These are phyloP conservation scores for Tricholoma bakamatsutake DNA, from an alignment of 768 basidiomycete genomes.

Conservation along the genomic window DNA sequence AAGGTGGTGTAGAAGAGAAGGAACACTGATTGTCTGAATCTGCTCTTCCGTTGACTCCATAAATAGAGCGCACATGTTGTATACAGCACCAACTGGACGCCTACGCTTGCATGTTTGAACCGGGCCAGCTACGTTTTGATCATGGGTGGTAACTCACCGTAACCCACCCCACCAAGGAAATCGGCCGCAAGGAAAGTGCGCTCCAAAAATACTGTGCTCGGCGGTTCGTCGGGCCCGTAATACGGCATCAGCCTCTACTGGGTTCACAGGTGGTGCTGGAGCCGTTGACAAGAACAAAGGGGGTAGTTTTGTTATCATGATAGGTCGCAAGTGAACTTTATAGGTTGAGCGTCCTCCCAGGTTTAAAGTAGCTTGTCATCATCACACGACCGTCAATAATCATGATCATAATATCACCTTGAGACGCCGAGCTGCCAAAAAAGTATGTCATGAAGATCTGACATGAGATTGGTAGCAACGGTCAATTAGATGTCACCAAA, in stretches of 20 bases:
- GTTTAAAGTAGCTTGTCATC: too few species aligned
- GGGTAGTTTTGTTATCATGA: too few species aligned
- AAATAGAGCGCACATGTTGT: conserved; percentile 30
- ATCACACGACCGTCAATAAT: too few species aligned
- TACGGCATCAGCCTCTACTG: conserved; percentile 11
- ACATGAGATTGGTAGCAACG: too few species aligned
- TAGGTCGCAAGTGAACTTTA: too few species aligned
- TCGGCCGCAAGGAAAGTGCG: conserved; percentile 37
- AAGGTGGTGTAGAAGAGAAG: conserved; percentile 34
- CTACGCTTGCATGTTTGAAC: conserved; percentile 12
- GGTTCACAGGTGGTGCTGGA: too few species aligned
- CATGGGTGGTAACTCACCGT: conserved; percentile 22
- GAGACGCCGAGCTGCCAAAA: too few species aligned
- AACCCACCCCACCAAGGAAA: conserved; percentile 34
- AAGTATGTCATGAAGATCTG: too few species aligned
- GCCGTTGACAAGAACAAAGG: too few species aligned
- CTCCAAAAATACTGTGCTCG: conserved; percentile 29
- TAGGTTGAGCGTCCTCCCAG: too few species aligned
- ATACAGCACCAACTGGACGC: conserved; percentile 34
- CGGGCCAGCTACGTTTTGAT: background rate
- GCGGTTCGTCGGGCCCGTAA: conserved; percentile 28
- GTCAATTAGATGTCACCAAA: too few species aligned
- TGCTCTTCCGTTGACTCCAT: conserved; percentile 27
- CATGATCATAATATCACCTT: too few species aligned
- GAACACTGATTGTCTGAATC: conserved; percentile 21